These are phyloP conservation scores for Medakamo hakoo DNA, from an alignment of 139 green algal species.

Conservation along the genomic window DNA sequence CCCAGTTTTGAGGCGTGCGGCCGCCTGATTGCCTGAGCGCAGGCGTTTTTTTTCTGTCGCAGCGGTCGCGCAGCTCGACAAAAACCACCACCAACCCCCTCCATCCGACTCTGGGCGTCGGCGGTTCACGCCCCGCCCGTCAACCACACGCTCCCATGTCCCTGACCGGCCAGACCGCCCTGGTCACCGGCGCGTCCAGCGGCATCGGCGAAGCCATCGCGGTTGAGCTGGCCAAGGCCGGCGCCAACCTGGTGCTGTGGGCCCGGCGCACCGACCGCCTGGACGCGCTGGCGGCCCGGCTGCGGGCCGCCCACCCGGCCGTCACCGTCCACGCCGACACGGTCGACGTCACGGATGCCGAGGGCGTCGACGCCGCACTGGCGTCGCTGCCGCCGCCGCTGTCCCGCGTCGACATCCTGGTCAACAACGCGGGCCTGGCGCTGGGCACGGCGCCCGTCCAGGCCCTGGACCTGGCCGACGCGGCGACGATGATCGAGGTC, in stretches of 20 bases:
- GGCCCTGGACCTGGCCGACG: constrained; percentile 30
- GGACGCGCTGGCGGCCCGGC: constrained; percentile 20
- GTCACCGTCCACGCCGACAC: constrained; percentile 20
- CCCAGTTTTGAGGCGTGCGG: too few relatives aligned
- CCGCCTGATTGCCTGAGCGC: too few relatives aligned
- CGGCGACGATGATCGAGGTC: constrained; percentile 56
- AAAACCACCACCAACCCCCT: too few relatives aligned
- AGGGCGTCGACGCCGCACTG: constrained; percentile 12
- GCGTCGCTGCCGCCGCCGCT: constrained; percentile 9
- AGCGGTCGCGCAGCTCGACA: too few relatives aligned
- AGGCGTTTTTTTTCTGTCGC: too few relatives aligned
- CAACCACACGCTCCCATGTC: too few relatives aligned
- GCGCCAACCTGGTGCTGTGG: constrained; percentile 48
- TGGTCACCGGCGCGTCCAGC: constrained; percentile 27
- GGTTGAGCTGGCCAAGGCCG: constrained; percentile 45
- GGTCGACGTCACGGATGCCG: constrained; percentile 42
- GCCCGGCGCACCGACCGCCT: constrained; percentile 46
- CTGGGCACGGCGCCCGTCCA: constrained; percentile 30
- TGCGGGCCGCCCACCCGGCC: constrained; percentile 15
- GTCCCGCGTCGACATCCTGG: constrained; percentile 52
- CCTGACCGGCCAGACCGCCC: background rate
- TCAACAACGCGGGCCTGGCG: constrained; percentile 75
- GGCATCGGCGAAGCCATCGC: constrained; percentile 59
- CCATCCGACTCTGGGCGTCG: too few relatives aligned
- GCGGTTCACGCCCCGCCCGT: too few relatives aligned